Evolutionary conservation across 1,139 yeast genomes (phyloP), one percentile per base, ranked within the genome.

Genomic region (Kodamaea suecica): DNA sequence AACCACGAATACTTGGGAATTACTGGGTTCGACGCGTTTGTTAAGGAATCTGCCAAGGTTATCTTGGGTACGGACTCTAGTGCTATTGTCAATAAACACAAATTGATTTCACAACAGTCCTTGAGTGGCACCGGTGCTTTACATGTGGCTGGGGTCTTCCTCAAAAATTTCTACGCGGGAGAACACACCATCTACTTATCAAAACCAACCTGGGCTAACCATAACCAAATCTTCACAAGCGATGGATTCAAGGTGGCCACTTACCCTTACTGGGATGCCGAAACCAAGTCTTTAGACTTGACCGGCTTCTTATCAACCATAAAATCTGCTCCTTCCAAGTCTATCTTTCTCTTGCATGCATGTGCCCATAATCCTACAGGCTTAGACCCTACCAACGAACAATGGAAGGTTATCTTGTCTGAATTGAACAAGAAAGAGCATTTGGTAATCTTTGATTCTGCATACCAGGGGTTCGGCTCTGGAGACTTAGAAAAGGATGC

Each of bases 121-220:
- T 70, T 92, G 40, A 84, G 95, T 21, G 98, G 98, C 47, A 92
- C 98, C 10, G 98, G 98, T 38, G 95, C 97, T 4, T 73, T 90
- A 51, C 97, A 90, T 56, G 66, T 88, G 52, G 95, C 90, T 16
- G 95, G 90, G 12, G 70, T 72, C 43, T 86, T 92, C 53, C 63
- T 90, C 42, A 71, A 73, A 44, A 65, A 71, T 30, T 74, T 78
- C 61, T 78, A 66, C 59, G 73, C 59, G 33, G 63, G 66, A 27
- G 60, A 61, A 27, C 72, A 77, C 20, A 66, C 73, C 19, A 70
- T 92, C 31, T 90, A 87, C 62, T 63, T 90, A 39, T 84, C 96
- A 7, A 70, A 77, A 45, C 98, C 98, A 42, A 90, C 98, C 17
- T 92, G 98, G 98, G 95, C 92, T 37, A 92, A 90, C 69, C 98